These are phyloP conservation scores for Coniella vitis DNA, from an alignment of 2,329 filamentous ascomycete species.

Conservation along the genomic window DNA sequence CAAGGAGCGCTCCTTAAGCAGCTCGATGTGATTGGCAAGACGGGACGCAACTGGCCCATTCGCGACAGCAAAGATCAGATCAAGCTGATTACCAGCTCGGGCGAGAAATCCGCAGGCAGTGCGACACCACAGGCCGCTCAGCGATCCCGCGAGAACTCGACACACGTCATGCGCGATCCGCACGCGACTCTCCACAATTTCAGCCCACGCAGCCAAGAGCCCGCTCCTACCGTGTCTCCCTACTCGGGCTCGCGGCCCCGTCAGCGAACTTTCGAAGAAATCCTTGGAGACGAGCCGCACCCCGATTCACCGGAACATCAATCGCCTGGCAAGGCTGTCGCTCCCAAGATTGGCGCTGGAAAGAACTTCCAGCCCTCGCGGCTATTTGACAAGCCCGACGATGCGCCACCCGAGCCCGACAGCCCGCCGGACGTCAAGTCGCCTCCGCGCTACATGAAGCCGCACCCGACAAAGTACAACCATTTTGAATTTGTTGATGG, in stretches of 20 bases:
- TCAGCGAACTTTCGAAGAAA: constrained; percentile 67
- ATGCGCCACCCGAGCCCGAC: constrained; percentile 27
- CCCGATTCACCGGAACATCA: constrained; percentile 38
- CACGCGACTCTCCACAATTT: constrained; percentile 72
- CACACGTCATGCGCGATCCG: constrained; percentile 52
- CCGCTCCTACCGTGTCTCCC: constrained; percentile 46
- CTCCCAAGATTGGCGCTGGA: constrained; percentile 47
- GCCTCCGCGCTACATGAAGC: constrained; percentile 45
- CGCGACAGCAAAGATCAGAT: constrained; percentile 79
- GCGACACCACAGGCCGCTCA: constrained; percentile 29
- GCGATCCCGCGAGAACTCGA: constrained; percentile 46
- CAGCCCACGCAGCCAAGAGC: constrained; percentile 57
- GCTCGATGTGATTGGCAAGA: constrained; percentile 85
- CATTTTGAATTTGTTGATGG: constrained; percentile 80
- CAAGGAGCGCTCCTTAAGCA: constrained; percentile 89
- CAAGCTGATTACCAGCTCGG: constrained; percentile 60
- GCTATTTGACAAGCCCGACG: constrained; percentile 54
- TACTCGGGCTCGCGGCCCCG: constrained; percentile 53
- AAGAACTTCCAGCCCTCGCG: constrained; percentile 59
- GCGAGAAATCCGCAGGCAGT: constrained; percentile 20
- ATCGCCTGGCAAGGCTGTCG: constrained; percentile 39
- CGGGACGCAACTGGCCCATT: constrained; percentile 92
- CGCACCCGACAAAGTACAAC: constrained; percentile 71
- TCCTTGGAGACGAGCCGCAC: constrained; percentile 51
- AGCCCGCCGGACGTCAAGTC: constrained; percentile 34